phyloP scores from a whole-genome alignment of 148 eudicot species.

The Vaccinium corymbosum region DNA sequence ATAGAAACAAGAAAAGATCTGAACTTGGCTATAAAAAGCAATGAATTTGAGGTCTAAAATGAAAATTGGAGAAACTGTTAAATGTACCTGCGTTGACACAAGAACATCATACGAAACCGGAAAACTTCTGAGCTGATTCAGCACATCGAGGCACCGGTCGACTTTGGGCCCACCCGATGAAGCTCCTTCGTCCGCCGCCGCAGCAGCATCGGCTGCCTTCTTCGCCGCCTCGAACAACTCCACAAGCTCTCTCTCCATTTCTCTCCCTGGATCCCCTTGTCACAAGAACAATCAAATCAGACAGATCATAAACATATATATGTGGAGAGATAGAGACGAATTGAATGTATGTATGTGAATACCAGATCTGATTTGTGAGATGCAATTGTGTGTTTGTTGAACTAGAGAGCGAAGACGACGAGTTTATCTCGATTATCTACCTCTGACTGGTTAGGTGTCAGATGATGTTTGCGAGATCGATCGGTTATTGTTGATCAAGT shows the following conservation, averaged over 20 bases:
- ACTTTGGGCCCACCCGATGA: conserved; percentile 16
- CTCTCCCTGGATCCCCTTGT: not conserved
- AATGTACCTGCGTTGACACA: conserved; percentile 25
- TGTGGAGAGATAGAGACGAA: no score
- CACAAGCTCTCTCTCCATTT: conserved; percentile 28
- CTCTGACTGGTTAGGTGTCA: not conserved
- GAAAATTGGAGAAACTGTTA: not conserved
- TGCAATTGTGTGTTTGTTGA: not conserved
- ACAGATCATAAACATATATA: not conserved
- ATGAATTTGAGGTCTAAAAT: not conserved
- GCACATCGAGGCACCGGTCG: conserved; percentile 25
- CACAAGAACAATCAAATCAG: not conserved
- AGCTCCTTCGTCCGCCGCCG: conserved; percentile 10
- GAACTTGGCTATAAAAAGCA: not conserved
- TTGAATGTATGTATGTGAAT: not conserved
- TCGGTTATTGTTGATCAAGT: not conserved
- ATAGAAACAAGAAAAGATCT: not conserved
- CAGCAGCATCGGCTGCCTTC: conserved; percentile 29
- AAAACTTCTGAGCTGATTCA: conserved; percentile 19
- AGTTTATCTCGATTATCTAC: not conserved
- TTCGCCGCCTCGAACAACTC: conserved; percentile 27
- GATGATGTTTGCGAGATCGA: not conserved
- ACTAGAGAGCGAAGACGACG: not conserved
- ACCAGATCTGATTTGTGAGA: not conserved
- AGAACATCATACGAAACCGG: conserved; percentile 27